phyloP scores from a whole-genome alignment of 441 rosid species.

The Brassica hybrid region DNA sequence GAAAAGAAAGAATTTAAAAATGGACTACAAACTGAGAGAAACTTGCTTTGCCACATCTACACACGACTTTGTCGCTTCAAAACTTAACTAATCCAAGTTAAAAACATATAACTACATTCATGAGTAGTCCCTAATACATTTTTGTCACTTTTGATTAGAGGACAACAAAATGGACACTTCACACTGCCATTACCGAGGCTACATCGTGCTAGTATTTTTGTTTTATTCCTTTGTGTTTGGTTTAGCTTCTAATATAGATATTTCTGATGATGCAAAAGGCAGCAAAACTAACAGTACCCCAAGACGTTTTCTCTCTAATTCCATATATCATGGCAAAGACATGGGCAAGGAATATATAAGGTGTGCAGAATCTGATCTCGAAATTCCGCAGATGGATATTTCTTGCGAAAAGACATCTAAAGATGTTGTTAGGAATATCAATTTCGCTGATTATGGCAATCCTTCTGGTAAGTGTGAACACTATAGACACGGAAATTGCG shows the following conservation, averaged over 20 bases:
- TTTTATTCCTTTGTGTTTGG: constrained; percentile 4
- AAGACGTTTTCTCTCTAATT: constrained; percentile 1
- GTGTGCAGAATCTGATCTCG: background rate
- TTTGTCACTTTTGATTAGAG: background rate
- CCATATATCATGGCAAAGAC: background rate
- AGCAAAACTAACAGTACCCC: background rate
- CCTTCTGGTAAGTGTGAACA: constrained; percentile 31
- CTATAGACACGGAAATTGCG: constrained; percentile 24
- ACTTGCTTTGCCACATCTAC: constrained; percentile 9
- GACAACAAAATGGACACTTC: constrained; percentile 17
- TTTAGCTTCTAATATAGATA: constrained; percentile 12
- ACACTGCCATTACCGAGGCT: background rate
- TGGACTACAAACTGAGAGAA: background rate
- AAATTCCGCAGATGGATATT: too few species aligned
- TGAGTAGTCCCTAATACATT: background rate
- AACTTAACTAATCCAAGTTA: background rate
- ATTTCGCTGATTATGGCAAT: constrained; percentile 34
- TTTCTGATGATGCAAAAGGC: constrained; percentile 12
- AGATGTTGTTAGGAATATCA: constrained; percentile 16
- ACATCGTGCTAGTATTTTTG: constrained; percentile 18
- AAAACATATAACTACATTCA: background rate
- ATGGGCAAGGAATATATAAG: background rate
- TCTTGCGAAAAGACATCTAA: constrained; percentile 1
- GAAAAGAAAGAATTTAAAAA: background rate
- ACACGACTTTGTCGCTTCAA: constrained; percentile 2